Percentiles rank a stretch among this genome's conserved stretches.
Evolutionary conservation across 352 stramenopile species (phyloP).

Genomic region (Phytophthora multivora): DNA sequence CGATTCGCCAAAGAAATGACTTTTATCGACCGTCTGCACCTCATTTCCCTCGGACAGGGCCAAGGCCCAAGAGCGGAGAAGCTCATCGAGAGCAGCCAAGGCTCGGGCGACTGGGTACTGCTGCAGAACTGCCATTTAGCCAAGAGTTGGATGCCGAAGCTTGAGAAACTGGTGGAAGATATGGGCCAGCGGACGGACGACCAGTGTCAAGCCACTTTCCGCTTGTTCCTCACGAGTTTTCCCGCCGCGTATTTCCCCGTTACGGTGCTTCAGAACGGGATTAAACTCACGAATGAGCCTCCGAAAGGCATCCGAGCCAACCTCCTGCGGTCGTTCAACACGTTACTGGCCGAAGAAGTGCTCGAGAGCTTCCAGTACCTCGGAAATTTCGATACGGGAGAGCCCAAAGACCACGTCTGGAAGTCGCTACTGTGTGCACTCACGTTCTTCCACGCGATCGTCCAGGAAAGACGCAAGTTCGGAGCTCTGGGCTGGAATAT

Average conservation of each 20-base stretch:
- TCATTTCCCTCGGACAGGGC: conserved; percentile 93
- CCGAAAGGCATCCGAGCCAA: conserved; percentile 92
- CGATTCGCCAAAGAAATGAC: conserved; percentile 91
- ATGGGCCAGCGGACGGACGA: conserved; percentile 68
- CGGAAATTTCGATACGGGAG: conserved; percentile 64
- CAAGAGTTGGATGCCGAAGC: conserved; percentile 93
- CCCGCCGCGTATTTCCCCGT: conserved; percentile 93
- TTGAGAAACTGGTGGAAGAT: conserved; percentile 92
- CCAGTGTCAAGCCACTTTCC: conserved; percentile 74
- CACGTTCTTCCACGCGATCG: conserved; percentile 94
- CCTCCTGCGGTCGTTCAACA: conserved; percentile 88
- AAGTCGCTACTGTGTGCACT: conserved; percentile 91
- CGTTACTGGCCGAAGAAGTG: conserved; percentile 81
- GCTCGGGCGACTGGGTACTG: conserved; percentile 92
- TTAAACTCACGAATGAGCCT: conserved; percentile 94
- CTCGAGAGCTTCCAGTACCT: conserved; percentile 59
- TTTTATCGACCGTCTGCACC: conserved; percentile 87
- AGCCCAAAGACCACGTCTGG: conserved; percentile 75
- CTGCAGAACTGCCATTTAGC: conserved; percentile 95
- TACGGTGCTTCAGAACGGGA: conserved; percentile 91
- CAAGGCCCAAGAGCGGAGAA: conserved; percentile 91
- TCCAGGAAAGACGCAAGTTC: conserved; percentile 95
- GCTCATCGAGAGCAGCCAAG: conserved; percentile 87
- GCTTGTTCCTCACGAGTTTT: conserved; percentile 93
- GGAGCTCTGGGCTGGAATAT: conserved; percentile 96